phyloP scores from a whole-genome alignment of 257 asterid genomes.

The Agastache rugosa region DNA sequence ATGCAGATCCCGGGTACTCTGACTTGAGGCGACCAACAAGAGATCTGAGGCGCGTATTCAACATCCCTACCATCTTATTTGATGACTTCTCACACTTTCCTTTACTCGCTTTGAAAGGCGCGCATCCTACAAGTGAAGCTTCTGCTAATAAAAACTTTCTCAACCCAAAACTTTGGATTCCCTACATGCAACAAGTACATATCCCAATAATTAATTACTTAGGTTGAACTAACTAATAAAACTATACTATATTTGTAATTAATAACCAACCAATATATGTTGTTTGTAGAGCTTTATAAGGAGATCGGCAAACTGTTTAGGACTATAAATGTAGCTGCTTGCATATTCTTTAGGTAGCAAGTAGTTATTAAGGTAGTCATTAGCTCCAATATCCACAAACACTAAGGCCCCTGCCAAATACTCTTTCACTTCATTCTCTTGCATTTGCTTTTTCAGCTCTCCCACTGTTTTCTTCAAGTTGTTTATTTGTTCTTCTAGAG shows the following conservation, averaged over 20 bases:
- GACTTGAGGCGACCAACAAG: conserved; percentile 14
- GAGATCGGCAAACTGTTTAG: conserved; percentile 31
- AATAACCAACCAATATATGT: conserved; percentile 17
- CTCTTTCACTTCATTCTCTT: conserved; percentile 20
- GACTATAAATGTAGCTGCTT: conserved; percentile 11
- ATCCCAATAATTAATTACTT: too few relatives aligned
- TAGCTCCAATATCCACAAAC: conserved; percentile 20
- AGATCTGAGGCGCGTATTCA: conserved; percentile 23
- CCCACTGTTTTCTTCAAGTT: conserved; percentile 32
- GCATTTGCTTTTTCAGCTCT: conserved; percentile 28
- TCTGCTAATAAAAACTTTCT: conserved; percentile 32
- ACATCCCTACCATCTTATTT: conserved; percentile 11
- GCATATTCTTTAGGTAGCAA: background rate
- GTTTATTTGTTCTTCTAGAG: conserved; percentile 25
- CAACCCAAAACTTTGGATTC: conserved; percentile 25
- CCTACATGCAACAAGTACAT: conserved; percentile 22
- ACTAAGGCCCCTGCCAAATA: conserved; percentile 34
- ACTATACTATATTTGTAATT: background rate
- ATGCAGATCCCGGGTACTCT: conserved; percentile 14
- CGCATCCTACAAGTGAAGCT: conserved; percentile 28
- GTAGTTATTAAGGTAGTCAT: conserved; percentile 34
- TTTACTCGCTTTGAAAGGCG: fast-evolving
- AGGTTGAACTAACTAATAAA: too few relatives aligned
- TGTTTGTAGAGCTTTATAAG: conserved; percentile 23
- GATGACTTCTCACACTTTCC: background rate